Conservation (phyloP, 2,329 filamentous ascomycete genomes). For the Clathrospora elynae region DNA sequence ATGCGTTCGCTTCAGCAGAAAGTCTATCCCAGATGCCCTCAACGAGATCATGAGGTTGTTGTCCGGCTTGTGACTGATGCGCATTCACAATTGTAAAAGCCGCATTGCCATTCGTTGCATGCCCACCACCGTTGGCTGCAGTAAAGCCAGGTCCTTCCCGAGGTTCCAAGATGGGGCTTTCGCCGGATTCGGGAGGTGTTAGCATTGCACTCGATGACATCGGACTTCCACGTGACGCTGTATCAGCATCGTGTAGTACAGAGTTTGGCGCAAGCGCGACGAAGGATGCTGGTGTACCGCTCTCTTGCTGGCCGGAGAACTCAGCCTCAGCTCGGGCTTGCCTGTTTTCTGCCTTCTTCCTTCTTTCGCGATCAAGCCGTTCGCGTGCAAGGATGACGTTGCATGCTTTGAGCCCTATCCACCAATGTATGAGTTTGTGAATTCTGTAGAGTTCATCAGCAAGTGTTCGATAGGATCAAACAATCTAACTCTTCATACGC, state of each 20-base stretch:
- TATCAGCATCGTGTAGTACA: slow-evolving; percentile 32
- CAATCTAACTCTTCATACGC: background rate
- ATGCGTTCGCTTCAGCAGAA: slow-evolving; percentile 18
- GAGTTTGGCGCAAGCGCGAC: slow-evolving; percentile 39
- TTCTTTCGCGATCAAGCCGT: slow-evolving; percentile 41
- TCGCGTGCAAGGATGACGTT: slow-evolving; percentile 46
- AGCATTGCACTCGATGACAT: slow-evolving; percentile 37
- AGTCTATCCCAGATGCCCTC: slow-evolving; percentile 35
- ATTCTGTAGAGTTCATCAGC: slow-evolving; percentile 31
- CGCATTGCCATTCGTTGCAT: slow-evolving; percentile 9
- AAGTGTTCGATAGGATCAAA: background rate
- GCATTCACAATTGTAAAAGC: slow-evolving; percentile 12
- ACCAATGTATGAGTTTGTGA: slow-evolving; percentile 44
- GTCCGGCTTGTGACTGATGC: slow-evolving; percentile 17
- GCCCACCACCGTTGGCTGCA: slow-evolving; percentile 17
- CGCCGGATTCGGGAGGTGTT: slow-evolving; percentile 38
- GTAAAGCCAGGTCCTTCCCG: slow-evolving; percentile 23
- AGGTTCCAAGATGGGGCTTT: slow-evolving; percentile 32
- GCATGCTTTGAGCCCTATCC: slow-evolving; percentile 46
- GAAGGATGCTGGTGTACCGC: slow-evolving; percentile 33
- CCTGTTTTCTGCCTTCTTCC: slow-evolving; percentile 43
- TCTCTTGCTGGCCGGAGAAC: slow-evolving; percentile 26
- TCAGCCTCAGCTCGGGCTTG: slow-evolving; percentile 38
- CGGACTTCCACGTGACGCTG: slow-evolving; percentile 32
- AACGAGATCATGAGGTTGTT: slow-evolving; percentile 22